These are phyloP conservation scores for Pachysandra terminalis DNA, from an alignment of 164 flowering plant genomes.

Conservation along the genomic window DNA sequence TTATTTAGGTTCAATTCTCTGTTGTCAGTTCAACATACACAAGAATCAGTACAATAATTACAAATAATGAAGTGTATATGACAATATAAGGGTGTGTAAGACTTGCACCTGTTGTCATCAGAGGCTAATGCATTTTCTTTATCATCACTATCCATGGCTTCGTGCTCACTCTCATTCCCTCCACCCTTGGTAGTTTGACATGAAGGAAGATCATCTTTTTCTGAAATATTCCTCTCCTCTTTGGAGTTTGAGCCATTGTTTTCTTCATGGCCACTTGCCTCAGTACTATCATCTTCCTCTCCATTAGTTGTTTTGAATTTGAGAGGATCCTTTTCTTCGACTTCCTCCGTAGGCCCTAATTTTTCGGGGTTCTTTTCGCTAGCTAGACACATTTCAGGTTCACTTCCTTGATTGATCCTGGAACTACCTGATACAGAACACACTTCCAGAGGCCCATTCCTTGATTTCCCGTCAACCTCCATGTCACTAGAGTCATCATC, in stretches of 20 bases:
- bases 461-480: conserved; percentile 42
- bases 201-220: neutral
- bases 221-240: conserved; percentile 6
- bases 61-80: neutral
- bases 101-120: conserved; percentile 44
- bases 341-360: conserved; percentile 2
- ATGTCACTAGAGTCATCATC: conserved; percentile 27
- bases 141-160: conserved; percentile 34
- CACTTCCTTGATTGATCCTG: conserved; percentile 16
- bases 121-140: conserved; percentile 59
- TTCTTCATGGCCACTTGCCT: conserved; percentile 12
- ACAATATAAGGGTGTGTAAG: neutral
- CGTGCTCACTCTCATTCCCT: conserved; percentile 3
- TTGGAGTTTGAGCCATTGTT: conserved; percentile 6
- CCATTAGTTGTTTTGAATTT: neutral
- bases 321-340: conserved; percentile 9
- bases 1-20: conserved; percentile 26
- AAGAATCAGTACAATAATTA: neutral
- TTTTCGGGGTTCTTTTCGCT: neutral
- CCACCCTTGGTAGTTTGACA: conserved; percentile 12
- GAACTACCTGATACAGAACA: conserved; percentile 17
- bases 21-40: conserved; percentile 15
- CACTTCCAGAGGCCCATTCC: conserved; percentile 23
- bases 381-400: conserved; percentile 9
- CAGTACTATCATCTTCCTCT: conserved; percentile 1